Evolutionary conservation across 768 basidiomycete species (phyloP).

Genomic region (Naematelia encephala): DNA sequence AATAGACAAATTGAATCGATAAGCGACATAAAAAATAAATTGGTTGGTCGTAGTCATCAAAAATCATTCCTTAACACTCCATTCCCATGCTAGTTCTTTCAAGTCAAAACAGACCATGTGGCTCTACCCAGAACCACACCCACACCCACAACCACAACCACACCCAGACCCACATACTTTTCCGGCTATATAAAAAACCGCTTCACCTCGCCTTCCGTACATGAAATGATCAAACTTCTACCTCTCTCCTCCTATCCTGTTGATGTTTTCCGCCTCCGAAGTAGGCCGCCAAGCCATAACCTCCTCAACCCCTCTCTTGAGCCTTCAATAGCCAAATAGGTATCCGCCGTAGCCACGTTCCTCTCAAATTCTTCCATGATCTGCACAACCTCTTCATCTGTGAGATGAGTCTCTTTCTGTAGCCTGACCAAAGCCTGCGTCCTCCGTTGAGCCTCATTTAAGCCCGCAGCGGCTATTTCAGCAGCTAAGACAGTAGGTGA

Average conservation of each 20-base stretch:
- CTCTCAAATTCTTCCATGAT: slow-evolving; percentile 33
- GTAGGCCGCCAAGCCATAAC: slow-evolving; percentile 25
- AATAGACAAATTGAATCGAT: no score
- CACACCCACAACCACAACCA: no score
- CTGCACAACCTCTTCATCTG: slow-evolving; percentile 38
- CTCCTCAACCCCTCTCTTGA: slow-evolving; percentile 21
- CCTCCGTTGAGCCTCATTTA: slow-evolving; percentile 29
- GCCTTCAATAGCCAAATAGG: slow-evolving; percentile 30
- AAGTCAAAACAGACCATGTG: no score
- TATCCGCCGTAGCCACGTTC: slow-evolving; percentile 30
- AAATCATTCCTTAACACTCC: no score
- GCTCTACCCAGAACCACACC: no score
- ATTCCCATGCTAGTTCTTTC: no score
- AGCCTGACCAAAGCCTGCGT: slow-evolving; percentile 28
- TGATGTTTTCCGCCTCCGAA: slow-evolving; percentile 21
- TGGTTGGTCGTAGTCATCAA: no score
- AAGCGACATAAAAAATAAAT: no score
- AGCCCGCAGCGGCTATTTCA: slow-evolving; percentile 11
- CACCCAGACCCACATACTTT: neutral
- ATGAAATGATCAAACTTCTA: neutral
- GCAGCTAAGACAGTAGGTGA: neutral
- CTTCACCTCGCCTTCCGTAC: neutral
- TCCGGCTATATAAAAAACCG: neutral
- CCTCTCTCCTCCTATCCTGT: no score
- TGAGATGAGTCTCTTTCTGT: slow-evolving; percentile 23